A percentile compares a stretch with the other conserved stretches of the same genome.
phyloP scores from a whole-genome alignment of 805 yeast species.

The Torulaspora microellipsoides region DNA sequence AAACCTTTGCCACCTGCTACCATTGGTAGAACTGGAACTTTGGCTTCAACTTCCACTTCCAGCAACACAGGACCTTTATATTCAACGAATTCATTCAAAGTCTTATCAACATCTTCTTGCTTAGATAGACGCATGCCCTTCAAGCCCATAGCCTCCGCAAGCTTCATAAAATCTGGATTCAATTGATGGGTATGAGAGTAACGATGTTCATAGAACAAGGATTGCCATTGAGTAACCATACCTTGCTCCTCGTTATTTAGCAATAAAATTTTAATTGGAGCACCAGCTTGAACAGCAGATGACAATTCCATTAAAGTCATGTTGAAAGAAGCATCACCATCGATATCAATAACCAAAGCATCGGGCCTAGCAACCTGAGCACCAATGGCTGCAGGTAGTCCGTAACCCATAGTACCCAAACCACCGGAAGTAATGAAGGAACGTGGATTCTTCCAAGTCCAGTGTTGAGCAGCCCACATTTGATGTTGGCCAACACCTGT shows the following conservation, averaged over 20 bases:
- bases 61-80: constrained; percentile 80
- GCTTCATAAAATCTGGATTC: constrained; percentile 88
- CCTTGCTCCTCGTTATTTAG: constrained; percentile 98
- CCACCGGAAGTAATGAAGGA: constrained; percentile 98
- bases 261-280: constrained; percentile 85
- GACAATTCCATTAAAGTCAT: constrained; percentile 94
- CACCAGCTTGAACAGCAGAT: constrained; percentile 88
- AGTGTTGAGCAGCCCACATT: constrained; percentile 99
- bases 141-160: constrained; percentile 92
- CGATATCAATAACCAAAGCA: constrained; percentile 91
- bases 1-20: constrained; percentile 94
- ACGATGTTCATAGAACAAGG: constrained; percentile 93
- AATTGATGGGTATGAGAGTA: constrained; percentile 96
- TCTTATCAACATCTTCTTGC: constrained; percentile 59
- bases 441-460: constrained; percentile 90
- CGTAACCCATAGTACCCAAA: constrained; percentile 97
- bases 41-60: constrained; percentile 85
- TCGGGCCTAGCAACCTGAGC: constrained; percentile 96
- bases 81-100: constrained; percentile 65
- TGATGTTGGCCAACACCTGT: constrained; percentile 99
- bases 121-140: constrained; percentile 70
- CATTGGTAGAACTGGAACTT: constrained; percentile 96
- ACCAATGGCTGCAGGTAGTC: constrained; percentile 96
- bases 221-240: constrained; percentile 99
- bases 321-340: constrained; percentile 98